Percentiles rank a stretch among this genome's conserved stretches.
These are phyloP conservation scores for Trametes coccinea DNA, from an alignment of 768 basidiomycete species.

Conservation along the genomic window DNA sequence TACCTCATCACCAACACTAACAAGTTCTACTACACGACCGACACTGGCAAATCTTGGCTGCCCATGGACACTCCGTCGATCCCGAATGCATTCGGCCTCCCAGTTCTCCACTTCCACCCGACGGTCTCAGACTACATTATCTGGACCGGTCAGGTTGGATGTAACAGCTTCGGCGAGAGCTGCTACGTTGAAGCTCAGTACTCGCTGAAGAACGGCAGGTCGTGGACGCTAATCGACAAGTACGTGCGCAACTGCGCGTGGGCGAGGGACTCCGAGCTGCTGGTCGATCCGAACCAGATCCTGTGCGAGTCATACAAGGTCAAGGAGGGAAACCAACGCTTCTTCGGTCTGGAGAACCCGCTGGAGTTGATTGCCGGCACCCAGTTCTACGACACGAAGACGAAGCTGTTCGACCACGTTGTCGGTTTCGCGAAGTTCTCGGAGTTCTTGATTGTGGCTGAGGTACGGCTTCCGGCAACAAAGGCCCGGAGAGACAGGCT, in stretches of 20 bases:
- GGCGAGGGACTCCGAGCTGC: constrained; percentile 78
- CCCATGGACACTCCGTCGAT: constrained; percentile 55
- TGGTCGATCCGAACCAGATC: constrained; percentile 84
- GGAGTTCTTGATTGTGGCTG: constrained; percentile 93
- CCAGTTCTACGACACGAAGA: constrained; percentile 70
- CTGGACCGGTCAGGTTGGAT: constrained; percentile 82
- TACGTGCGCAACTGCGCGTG: constrained; percentile 93
- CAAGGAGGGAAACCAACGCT: constrained; percentile 78
- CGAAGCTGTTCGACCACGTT: constrained; percentile 79
- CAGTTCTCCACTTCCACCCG: constrained; percentile 87
- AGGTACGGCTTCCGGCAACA: constrained; percentile 50
- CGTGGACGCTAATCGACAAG: constrained; percentile 74
- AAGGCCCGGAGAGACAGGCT: no score
- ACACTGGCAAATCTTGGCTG: constrained; percentile 77
- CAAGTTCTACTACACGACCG: constrained; percentile 77
- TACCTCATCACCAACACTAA: constrained; percentile 78
- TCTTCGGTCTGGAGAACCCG: constrained; percentile 57
- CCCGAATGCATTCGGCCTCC: constrained; percentile 78
- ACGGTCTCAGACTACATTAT: constrained; percentile 75
- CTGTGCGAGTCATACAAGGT: constrained; percentile 86
- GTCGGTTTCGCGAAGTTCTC: constrained; percentile 98
- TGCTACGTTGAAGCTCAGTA: constrained; percentile 81
- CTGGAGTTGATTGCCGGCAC: constrained; percentile 78
- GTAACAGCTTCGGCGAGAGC: constrained; percentile 44
- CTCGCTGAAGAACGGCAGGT: constrained; percentile 72